Conservation (phyloP, 805 yeast species). For the Candida sanyiensis region DNA sequence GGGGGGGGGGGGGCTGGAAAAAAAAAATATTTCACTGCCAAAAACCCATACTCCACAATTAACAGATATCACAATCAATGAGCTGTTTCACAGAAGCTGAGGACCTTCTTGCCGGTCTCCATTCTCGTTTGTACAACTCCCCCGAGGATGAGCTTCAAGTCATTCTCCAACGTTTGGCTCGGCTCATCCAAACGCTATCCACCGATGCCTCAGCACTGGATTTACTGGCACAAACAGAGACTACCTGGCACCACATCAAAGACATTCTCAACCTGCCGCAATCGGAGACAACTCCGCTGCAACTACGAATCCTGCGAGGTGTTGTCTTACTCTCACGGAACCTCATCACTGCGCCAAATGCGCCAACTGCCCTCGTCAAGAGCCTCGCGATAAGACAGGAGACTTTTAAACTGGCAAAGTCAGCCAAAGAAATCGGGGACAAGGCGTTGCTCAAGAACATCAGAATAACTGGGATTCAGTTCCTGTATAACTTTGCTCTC, state of each 20-base stretch:
- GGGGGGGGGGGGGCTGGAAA: too few species aligned
- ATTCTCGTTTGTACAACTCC: background rate
- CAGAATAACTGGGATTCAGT: slow-evolving; percentile 11
- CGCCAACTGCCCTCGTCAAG: slow-evolving; percentile 21
- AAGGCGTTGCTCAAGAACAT: slow-evolving; percentile 1
- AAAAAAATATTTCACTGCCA: too few species aligned
- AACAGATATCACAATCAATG: too few species aligned
- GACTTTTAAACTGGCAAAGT: slow-evolving; percentile 1
- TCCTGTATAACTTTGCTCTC: slow-evolving; percentile 16
- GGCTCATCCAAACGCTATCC: background rate
- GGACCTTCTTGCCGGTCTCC: background rate
- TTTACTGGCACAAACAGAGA: background rate
- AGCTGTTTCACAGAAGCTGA: background rate
- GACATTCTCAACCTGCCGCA: background rate
- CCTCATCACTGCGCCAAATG: slow-evolving; percentile 32
- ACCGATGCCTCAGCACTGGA: background rate
- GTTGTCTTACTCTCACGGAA: slow-evolving; percentile 44
- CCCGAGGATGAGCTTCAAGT: background rate
- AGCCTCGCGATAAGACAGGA: slow-evolving; percentile 10
- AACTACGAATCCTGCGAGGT: slow-evolving; percentile 40
- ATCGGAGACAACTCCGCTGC: background rate
- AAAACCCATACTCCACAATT: too few species aligned
- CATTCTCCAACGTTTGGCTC: background rate
- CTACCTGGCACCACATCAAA: background rate
- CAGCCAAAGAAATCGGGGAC: background rate